Evolutionary conservation across 352 stramenopile species (phyloP).

Genomic region (Nannochloropsis limnetica): DNA sequence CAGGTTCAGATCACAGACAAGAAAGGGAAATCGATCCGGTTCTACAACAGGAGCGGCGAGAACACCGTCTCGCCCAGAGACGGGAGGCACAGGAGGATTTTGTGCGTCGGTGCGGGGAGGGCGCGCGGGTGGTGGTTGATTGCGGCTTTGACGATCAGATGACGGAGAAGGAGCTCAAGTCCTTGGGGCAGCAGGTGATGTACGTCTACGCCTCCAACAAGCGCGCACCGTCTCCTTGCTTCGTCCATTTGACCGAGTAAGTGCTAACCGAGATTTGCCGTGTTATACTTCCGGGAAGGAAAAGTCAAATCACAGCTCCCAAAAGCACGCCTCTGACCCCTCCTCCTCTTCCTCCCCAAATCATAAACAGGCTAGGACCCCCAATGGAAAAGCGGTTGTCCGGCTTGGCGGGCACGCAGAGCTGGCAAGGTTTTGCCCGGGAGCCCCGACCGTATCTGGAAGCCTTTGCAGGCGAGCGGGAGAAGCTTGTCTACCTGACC

Average conservation of each 20-base stretch:
- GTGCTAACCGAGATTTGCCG: constrained; percentile 54
- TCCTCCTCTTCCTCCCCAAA: not conserved
- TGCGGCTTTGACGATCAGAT: constrained; percentile 84
- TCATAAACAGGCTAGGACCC: not conserved
- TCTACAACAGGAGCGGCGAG: constrained; percentile 9
- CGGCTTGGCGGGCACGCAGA: not conserved
- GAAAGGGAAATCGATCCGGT: not conserved
- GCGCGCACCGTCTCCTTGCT: constrained; percentile 50
- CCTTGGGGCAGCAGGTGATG: constrained; percentile 82
- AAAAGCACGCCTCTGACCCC: not conserved
- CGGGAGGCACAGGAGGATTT: constrained; percentile 4
- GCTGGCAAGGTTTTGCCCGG: constrained; percentile 51
- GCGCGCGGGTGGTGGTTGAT: constrained; percentile 70
- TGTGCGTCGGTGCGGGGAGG: constrained; percentile 1
- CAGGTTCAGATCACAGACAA: not conserved
- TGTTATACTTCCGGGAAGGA: not conserved
- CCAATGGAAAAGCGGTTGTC: not conserved
- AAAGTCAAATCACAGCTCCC: not conserved
- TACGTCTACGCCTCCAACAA: constrained; percentile 63
- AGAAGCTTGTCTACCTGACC: constrained; percentile 82
- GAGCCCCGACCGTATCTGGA: constrained; percentile 50
- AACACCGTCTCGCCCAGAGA: not conserved
- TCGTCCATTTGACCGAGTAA: constrained; percentile 59
- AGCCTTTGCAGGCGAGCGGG: constrained; percentile 43
- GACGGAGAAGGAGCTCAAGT: constrained; percentile 80